Percentiles rank a stretch among this genome's conserved stretches.
phyloP scores from a whole-genome alignment of 768 basidiomycete species.

The Daedaleopsis nitida region DNA sequence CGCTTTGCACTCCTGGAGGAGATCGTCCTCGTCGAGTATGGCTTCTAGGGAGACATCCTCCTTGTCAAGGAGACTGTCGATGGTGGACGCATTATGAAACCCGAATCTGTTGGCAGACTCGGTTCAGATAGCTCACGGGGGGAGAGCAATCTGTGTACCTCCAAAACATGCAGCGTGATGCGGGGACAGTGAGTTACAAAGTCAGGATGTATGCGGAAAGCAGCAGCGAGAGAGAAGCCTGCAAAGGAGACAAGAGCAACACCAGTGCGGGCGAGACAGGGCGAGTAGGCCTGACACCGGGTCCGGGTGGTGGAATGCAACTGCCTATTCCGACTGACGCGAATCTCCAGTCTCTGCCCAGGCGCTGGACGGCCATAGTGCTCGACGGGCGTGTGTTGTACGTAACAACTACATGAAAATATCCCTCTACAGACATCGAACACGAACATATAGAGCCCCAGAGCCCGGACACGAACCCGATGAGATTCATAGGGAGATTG shows the following conservation, averaged over 20 bases:
- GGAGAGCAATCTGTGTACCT: slow-evolving; percentile 36
- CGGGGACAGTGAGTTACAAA: neutral
- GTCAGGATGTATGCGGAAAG: neutral
- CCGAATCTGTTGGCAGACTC: slow-evolving; percentile 65
- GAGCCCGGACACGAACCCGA: slow-evolving; percentile 3
- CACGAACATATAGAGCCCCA: slow-evolving; percentile 10
- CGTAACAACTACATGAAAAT: slow-evolving; percentile 23
- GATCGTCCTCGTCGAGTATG: slow-evolving; percentile 90
- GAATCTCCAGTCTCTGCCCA: slow-evolving; percentile 4
- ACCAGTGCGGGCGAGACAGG: neutral
- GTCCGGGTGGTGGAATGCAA: slow-evolving; percentile 12
- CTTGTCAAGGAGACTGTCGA: slow-evolving; percentile 89
- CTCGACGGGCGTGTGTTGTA: slow-evolving; percentile 7
- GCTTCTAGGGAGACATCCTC: slow-evolving; percentile 89
- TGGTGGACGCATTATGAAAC: slow-evolving; percentile 84
- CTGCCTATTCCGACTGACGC: slow-evolving; percentile 23
- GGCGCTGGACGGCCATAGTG: slow-evolving; percentile 11
- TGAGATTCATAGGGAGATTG: slow-evolving; percentile 18
- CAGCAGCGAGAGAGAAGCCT: neutral
- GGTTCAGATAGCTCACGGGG: slow-evolving; percentile 19
- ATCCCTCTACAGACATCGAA: slow-evolving; percentile 9
- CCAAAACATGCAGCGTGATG: slow-evolving; percentile 45
- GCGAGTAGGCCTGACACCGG: neutral
- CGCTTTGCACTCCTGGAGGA: slow-evolving; percentile 93
- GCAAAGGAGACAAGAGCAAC: neutral